phyloP scores from a whole-genome alignment of 73 alveolate genomes.

The Uronychia setigera region DNA sequence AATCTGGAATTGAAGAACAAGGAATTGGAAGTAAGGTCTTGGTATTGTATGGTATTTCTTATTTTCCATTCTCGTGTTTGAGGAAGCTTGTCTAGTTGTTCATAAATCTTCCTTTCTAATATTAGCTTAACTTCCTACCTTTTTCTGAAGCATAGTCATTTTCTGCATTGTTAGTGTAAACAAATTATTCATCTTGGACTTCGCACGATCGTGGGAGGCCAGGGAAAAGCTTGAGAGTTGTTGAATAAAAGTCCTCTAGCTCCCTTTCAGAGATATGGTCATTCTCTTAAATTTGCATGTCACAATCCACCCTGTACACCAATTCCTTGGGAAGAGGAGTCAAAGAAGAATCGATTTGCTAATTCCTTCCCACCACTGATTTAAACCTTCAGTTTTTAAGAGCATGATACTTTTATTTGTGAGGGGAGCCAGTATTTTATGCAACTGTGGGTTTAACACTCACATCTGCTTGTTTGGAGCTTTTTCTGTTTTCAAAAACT shows the following conservation, averaged over 20 bases:
- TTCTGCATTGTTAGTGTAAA: not conserved
- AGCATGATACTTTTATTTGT: no score
- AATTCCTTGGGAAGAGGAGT: not conserved
- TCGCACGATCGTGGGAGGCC: not conserved
- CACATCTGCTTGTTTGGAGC: no score
- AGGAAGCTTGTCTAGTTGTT: not conserved
- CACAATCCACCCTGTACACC: not conserved
- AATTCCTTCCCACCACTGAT: not conserved
- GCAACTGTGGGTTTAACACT: no score
- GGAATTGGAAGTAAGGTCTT: not conserved
- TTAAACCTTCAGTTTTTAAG: no score
- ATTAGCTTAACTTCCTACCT: not conserved
- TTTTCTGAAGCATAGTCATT: not conserved
- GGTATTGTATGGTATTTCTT: not conserved
- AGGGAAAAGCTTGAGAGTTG: not conserved
- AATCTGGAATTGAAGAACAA: slow-evolving; percentile 50
- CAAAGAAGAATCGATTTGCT: not conserved
- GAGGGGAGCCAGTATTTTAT: no score
- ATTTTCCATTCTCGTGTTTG: not conserved
- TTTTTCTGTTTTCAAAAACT: no score
- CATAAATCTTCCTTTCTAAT: not conserved
- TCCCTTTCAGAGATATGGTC: not conserved
- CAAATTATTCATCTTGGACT: not conserved
- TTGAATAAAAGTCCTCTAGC: not conserved
- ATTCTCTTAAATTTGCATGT: not conserved